These are phyloP conservation scores for Ganoderma lucidum DNA, from an alignment of 1,284 basidiomycete species.

Conservation along the genomic window DNA sequence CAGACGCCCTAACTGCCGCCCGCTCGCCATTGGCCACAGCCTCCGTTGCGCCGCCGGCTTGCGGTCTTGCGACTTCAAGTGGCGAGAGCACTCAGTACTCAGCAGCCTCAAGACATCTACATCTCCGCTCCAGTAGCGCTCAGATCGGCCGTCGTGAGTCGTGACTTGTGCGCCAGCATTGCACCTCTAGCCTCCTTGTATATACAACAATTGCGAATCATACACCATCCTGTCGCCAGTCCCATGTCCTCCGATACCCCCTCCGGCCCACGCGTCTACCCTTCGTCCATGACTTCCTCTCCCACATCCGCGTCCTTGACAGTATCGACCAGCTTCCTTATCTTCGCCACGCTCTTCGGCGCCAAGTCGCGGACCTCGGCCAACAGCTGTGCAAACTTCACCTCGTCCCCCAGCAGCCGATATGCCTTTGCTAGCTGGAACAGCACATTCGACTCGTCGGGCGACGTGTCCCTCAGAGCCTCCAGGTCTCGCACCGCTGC, in stretches of 20 bases:
- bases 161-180: conserved; percentile 19
- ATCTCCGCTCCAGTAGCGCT: background rate
- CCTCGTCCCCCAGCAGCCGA: conserved; percentile 77
- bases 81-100: background rate
- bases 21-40: conserved; percentile 4
- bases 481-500: conserved; percentile 83
- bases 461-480: conserved; percentile 78
- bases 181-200: conserved; percentile 12
- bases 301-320: conserved; percentile 65
- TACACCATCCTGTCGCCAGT: conserved; percentile 15
- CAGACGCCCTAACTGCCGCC: conserved; percentile 10
- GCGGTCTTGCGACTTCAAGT: background rate
- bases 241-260: conserved; percentile 15
- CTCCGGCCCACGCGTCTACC: conserved; percentile 44
- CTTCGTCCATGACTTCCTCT: conserved; percentile 81
- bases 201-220: conserved; percentile 29
- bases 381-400: conserved; percentile 84
- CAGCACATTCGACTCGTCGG: conserved; percentile 94
- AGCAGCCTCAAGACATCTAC: background rate
- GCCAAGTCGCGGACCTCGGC: conserved; percentile 88
- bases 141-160: background rate
- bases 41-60: background rate
- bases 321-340: conserved; percentile 78
- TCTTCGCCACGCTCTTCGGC: conserved; percentile 79
- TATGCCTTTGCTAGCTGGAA: conserved; percentile 95